Evolutionary conservation across 2,329 filamentous ascomycete species (phyloP), one percentile per base, ranked within the genome.

Genomic region (Microcyclosporella mali): DNA sequence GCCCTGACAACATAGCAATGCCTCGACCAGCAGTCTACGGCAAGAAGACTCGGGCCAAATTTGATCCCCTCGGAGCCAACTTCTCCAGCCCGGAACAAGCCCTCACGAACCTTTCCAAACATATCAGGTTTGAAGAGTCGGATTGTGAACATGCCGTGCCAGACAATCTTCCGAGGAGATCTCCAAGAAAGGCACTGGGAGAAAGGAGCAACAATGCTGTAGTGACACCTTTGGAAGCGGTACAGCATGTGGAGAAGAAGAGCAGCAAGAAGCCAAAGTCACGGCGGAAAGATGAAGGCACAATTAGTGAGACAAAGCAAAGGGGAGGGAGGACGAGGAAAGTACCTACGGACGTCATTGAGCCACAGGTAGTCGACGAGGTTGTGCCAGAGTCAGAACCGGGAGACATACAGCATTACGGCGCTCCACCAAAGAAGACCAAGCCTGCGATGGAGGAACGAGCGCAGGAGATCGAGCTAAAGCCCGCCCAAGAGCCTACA

Each of bases 1-100:
- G 6, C 9, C 6, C 21, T 25, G 21, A 25, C 21, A 25, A 25
- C 4, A 25, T 6, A 11, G 7, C 3, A 28, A 37, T 37, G 34
- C 34, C 34, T 37, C 17, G 34, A 21, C 34, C 21, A 3, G 12
- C 18, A 19, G 34, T 37, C 4, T 69, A 69, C 45, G 66, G 66
- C 18, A 67, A 66, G 51, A 60, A 61, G n/a, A 53, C 60, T 17
- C 52, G 54, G 46, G 52, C 56, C n/a, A 40, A 53, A 9, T 57
- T 55, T 46, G 55, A 54, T 33, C 40, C 55, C 21, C 40, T 37
- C 19, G 43, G 51, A 27, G 50, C 45, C 9, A 44, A 47, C 27
- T 53, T 57, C 31, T 53, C 50, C 27, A 60, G 57, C 41, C 57
- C 57, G 8, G 46, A 56, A n/a, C 52, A 50, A 37, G 33, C 31